A percentile compares a stretch with the other conserved stretches of the same genome.
These are phyloP conservation scores for Kwoniella botswanensis DNA, from an alignment of 768 basidiomycete species.

Conservation along the genomic window DNA sequence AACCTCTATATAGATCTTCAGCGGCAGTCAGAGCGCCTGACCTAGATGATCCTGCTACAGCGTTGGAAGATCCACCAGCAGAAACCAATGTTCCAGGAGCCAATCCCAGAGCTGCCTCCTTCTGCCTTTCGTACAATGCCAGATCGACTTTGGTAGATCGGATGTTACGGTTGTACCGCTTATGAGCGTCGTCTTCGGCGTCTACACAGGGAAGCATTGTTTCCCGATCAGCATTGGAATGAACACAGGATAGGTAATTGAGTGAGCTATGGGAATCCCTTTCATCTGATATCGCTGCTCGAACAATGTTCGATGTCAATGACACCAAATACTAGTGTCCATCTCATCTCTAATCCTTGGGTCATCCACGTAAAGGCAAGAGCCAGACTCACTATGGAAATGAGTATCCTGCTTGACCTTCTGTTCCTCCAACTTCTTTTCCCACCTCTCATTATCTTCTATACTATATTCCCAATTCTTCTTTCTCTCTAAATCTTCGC, in stretches of 20 bases:
- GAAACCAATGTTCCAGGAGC: conserved; percentile 69
- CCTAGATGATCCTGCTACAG: conserved; percentile 19
- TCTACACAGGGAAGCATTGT: conserved; percentile 62
- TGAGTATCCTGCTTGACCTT: conserved; percentile 71
- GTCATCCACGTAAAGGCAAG: neutral
- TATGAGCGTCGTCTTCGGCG: conserved; percentile 83
- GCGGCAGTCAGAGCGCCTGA: conserved; percentile 61
- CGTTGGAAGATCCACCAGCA: conserved; percentile 52
- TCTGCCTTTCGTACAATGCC: conserved; percentile 83
- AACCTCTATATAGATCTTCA: conserved; percentile 88
- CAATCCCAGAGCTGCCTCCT: conserved; percentile 79
- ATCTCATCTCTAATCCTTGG: too few species aligned
- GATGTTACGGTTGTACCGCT: conserved; percentile 89
- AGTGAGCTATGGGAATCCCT: too few species aligned
- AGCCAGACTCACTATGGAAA: conserved; percentile 75
- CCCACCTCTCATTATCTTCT: conserved; percentile 96
- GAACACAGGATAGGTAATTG: neutral
- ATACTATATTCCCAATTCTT: conserved; percentile 96
- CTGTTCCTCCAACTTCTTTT: conserved; percentile 70
- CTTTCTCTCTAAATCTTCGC: conserved; percentile 86
- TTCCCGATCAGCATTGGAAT: neutral
- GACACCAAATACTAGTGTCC: too few species aligned
- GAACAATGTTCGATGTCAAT: too few species aligned
- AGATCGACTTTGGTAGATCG: conserved; percentile 87
- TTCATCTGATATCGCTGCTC: too few species aligned